A percentile compares a stretch with the other conserved stretches of the same genome.
Conservation (phyloP, 495 filamentous ascomycete species). For the Xylaria acuta region DNA sequence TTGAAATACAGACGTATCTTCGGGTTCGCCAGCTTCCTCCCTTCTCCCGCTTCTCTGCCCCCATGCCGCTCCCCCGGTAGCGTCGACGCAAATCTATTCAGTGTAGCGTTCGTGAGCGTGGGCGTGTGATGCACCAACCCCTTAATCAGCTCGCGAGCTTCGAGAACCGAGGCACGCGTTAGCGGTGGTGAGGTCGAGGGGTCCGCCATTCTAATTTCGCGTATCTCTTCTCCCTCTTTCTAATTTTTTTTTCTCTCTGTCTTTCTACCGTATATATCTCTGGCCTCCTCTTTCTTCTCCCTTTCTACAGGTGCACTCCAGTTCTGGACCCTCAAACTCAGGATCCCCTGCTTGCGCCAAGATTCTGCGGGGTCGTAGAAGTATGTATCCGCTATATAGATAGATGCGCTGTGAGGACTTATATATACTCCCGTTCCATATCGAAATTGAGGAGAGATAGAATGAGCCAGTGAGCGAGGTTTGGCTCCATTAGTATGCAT, state of each 20-base stretch:
- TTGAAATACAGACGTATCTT: slow-evolving; percentile 87
- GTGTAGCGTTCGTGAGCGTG: slow-evolving; percentile 75
- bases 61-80: slow-evolving; percentile 52
- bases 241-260: background rate
- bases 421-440: background rate
- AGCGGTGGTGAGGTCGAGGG: slow-evolving; percentile 62
- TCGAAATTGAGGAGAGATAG: background rate
- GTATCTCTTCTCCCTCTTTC: background rate
- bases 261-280: background rate
- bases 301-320: background rate
- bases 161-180: slow-evolving; percentile 69
- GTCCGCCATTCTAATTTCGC: slow-evolving; percentile 52
- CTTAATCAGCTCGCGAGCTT: slow-evolving; percentile 75
- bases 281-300: background rate
- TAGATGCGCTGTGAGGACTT: background rate
- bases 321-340: background rate
- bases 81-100: slow-evolving; percentile 76
- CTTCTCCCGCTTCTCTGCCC: slow-evolving; percentile 49
- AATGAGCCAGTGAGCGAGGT: background rate
- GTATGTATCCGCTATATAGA: background rate
- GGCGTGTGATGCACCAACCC: slow-evolving; percentile 83
- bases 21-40: slow-evolving; percentile 64
- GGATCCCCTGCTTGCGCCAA: background rate
- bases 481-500: background rate
- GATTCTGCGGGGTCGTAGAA: slow-evolving; percentile 1